phyloP scores from a whole-genome alignment of 2,329 filamentous ascomycete species.

The Verruconis gallopava region DNA sequence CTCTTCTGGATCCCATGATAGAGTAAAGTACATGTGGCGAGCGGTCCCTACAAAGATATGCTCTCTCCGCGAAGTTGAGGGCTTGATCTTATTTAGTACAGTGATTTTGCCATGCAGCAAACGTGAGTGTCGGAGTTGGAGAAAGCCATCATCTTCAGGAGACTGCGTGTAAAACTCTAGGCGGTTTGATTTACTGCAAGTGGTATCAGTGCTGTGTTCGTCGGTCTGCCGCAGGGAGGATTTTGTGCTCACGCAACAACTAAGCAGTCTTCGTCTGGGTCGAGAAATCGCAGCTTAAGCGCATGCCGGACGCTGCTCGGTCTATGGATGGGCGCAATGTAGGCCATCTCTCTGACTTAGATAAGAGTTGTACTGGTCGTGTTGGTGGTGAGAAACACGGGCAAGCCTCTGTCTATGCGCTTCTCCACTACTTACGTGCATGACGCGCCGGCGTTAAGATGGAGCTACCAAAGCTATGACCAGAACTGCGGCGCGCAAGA shows the following conservation, averaged over 20 bases:
- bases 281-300: constrained; percentile 63
- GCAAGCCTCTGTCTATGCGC: too few species aligned
- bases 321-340: constrained; percentile 83
- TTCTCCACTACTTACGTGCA: neutral
- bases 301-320: constrained; percentile 88
- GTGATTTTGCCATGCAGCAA: constrained; percentile 75
- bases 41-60: constrained; percentile 89
- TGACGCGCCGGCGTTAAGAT: neutral
- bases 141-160: constrained; percentile 37
- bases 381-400: too few species aligned
- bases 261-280: constrained; percentile 63
- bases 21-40: constrained; percentile 77
- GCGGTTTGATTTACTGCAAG: constrained; percentile 58
- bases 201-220: constrained; percentile 4
- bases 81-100: constrained; percentile 69
- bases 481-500: neutral
- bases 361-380: too few species aligned
- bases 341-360: constrained; percentile 82
- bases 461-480: neutral
- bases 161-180: constrained; percentile 68
- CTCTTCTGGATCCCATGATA: constrained; percentile 59
- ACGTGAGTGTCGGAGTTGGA: constrained; percentile 54
- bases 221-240: neutral
- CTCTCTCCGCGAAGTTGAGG: constrained; percentile 60
- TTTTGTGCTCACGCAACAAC: constrained; percentile 62